Evolutionary conservation across 2,329 filamentous ascomycete genomes (phyloP), one percentile per base, ranked within the genome.

Genomic region (Fusarium chlamydosporum): DNA sequence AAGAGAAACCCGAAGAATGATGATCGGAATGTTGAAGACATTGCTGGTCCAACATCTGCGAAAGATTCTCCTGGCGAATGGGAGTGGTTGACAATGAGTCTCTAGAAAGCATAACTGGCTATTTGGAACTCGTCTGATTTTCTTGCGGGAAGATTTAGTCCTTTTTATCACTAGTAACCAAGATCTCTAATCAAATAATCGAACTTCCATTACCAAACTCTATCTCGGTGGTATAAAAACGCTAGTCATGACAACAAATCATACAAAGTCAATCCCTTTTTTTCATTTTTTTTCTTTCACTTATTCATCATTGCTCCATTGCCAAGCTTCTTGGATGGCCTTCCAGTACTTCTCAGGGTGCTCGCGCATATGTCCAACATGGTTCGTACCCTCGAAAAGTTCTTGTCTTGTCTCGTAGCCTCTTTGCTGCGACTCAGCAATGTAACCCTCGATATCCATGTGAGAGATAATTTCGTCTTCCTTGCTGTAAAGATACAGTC

Each of bases 341-440:
- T 68, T 73, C 89, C 88, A 91, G 72, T 91, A 91, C 74, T 84
- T 80, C 33, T 81, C 81, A 1, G 84, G 83, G 56, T 88, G 83
- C 75, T 82, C 77, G 18, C 84, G 80, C 79, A 91, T 85, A 72
- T 91, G 88, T 2, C 86, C 87, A 18, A 89, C 88, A 75, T 91
- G 89, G 2, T 82, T 78, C 50, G 85, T 88, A 6, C 83, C 85
- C 50, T 87, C 82, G 65, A 91, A 91, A 31, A 84, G 71, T 59
- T 86, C 84, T 20, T 81, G 78, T 2, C 81, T 78, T 3, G 85
- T 82, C 23, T 74, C 72, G 67, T 85, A 89, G 0, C 88, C 88
- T 54, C 79, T 79, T 13, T 74, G 71, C 61, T 74, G 79, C 3
- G 86, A 83, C 35, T 82, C 76, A 4, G 82, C 82, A 1, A 82